phyloP scores from a whole-genome alignment of 2,329 filamentous ascomycete species.

The Cladophialophora bantiana region DNA sequence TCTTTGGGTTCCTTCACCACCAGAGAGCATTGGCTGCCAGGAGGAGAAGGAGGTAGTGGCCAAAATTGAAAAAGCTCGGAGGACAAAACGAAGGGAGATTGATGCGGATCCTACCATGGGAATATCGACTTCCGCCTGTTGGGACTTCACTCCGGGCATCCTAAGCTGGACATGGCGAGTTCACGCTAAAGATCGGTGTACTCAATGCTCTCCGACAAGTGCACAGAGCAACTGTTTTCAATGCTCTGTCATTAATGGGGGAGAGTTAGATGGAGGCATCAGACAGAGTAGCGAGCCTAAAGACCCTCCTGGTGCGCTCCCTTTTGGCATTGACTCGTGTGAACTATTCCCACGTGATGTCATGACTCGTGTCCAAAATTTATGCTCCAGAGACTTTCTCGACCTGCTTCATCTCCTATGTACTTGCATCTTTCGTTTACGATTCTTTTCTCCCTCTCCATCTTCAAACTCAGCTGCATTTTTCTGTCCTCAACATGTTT shows the following conservation, averaged over 20 bases:
- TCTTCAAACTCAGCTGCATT: neutral
- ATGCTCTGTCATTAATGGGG: neutral
- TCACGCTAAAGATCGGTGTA: neutral
- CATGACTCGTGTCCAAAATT: slow-evolving; percentile 6
- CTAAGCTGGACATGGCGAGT: neutral
- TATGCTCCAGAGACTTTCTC: slow-evolving; percentile 4
- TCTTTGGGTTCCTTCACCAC: no score
- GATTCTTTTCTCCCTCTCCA: neutral
- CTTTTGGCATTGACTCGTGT: neutral
- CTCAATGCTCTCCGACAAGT: neutral
- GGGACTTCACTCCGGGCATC: neutral
- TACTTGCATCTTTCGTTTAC: slow-evolving; percentile 13
- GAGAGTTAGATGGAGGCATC: neutral
- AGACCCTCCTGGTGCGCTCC: no score
- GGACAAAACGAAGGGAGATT: neutral
- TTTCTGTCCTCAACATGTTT: slow-evolving; percentile 63
- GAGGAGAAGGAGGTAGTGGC: neutral
- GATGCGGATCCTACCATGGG: neutral
- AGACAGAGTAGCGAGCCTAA: neutral
- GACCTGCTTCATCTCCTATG: neutral
- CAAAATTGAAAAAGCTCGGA: no score
- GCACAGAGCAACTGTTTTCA: neutral
- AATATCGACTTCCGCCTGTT: neutral
- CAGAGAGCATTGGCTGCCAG: neutral
- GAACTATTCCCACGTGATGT: neutral